Evolutionary conservation across 2,329 filamentous ascomycete genomes (phyloP).

Genomic region (Monilinia aucupariae): DNA sequence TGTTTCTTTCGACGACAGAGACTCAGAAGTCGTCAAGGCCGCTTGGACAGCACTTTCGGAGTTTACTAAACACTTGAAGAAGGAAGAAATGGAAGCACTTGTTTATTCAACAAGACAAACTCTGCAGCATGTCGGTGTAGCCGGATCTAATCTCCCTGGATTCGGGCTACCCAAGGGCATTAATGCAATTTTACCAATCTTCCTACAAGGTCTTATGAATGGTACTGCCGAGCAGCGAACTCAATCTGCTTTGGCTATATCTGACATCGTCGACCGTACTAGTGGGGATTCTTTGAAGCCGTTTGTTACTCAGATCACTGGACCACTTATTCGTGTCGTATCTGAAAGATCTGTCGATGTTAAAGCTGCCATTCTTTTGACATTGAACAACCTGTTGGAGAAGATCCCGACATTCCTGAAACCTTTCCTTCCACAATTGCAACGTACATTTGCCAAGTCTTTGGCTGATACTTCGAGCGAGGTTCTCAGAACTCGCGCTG

Average conservation of each 20-base stretch:
- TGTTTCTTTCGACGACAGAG: conserved; percentile 85
- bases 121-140: conserved; percentile 80
- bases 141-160: conserved; percentile 77
- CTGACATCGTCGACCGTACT: conserved; percentile 90
- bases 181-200: conserved; percentile 91
- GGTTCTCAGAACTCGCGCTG: conserved; percentile 76
- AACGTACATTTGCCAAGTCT: conserved; percentile 94
- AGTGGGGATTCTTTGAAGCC: conserved; percentile 82
- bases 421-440: conserved; percentile 92
- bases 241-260: conserved; percentile 86
- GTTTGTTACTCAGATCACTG: conserved; percentile 95
- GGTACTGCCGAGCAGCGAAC: conserved; percentile 88
- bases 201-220: conserved; percentile 96
- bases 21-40: conserved; percentile 77
- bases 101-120: conserved; percentile 81
- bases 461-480: conserved; percentile 91
- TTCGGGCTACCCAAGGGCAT: conserved; percentile 95
- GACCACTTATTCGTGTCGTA: conserved; percentile 93
- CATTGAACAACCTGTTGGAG: conserved; percentile 88
- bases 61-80: conserved; percentile 82
- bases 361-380: conserved; percentile 88
- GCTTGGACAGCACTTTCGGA: conserved; percentile 82
- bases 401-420: conserved; percentile 96
- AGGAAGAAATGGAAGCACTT: conserved; percentile 96
- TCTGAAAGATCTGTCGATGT: conserved; percentile 95